These are phyloP conservation scores for Notholithocarpus densiflorus DNA, from an alignment of 306 rosid species.

Conservation along the genomic window DNA sequence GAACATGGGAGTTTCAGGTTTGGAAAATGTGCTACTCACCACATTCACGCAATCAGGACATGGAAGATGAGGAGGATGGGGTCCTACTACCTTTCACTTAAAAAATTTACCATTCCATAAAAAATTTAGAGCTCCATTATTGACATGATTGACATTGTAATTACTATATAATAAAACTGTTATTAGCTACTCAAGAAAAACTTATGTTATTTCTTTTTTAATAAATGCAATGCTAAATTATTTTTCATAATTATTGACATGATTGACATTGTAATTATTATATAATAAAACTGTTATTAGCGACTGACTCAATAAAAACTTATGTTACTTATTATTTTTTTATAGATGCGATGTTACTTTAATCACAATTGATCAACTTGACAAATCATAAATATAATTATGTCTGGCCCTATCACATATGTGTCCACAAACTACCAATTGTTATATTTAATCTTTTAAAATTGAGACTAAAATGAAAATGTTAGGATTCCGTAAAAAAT, in stretches of 20 bases:
- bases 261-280: background rate
- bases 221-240: no score
- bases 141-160: background rate
- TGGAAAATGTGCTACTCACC: constrained; percentile 24
- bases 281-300: no score
- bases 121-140: background rate
- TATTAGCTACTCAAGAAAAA: background rate
- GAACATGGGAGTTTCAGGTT: constrained; percentile 46
- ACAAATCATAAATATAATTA: no score
- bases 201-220: background rate
- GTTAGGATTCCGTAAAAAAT: no score
- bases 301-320: no score
- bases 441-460: no score
- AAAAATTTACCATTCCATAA: background rate
- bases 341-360: no score
- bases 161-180: no score
- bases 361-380: no score
- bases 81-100: background rate
- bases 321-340: background rate
- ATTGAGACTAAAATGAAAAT: no score
- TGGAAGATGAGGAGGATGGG: constrained; percentile 21
- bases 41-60: constrained; percentile 30
- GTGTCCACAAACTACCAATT: no score
- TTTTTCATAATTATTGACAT: background rate
- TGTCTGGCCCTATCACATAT: no score